Evolutionary conservation across 495 filamentous ascomycete genomes (phyloP).

Genomic region (Aspergillus incahuasiensis): DNA sequence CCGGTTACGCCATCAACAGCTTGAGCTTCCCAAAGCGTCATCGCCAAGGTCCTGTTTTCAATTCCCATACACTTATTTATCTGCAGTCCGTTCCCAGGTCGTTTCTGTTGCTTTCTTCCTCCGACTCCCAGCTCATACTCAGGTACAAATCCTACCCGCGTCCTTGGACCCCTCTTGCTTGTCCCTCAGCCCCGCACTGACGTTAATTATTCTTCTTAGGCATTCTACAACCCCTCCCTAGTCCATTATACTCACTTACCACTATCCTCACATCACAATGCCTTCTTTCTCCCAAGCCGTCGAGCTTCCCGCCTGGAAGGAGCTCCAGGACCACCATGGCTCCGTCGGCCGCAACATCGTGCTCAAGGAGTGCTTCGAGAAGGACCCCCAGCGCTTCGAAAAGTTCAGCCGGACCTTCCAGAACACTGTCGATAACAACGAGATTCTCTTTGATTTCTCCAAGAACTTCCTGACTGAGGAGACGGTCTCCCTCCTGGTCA

Average conservation of each 20-base stretch:
- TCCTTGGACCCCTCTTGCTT: not conserved
- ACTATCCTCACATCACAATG: constrained; percentile 34
- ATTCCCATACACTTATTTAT: not conserved
- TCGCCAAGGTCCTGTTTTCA: constrained; percentile 8
- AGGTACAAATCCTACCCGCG: constrained; percentile 4
- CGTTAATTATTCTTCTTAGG: constrained; percentile 15
- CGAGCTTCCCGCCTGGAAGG: constrained; percentile 77
- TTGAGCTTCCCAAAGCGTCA: constrained; percentile 17
- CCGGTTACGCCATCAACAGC: constrained; percentile 34
- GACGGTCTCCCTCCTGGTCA: constrained; percentile 76
- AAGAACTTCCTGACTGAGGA: constrained; percentile 97
- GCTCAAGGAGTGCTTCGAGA: constrained; percentile 85
- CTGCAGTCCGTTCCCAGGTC: not conserved
- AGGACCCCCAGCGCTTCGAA: constrained; percentile 82
- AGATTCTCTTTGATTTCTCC: constrained; percentile 96
- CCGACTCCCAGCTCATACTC: constrained; percentile 3
- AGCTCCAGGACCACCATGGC: constrained; percentile 83
- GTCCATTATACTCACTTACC: not conserved
- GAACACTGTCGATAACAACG: constrained; percentile 69
- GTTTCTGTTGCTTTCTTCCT: not conserved
- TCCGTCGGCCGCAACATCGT: constrained; percentile 80
- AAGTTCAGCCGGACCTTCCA: constrained; percentile 83
- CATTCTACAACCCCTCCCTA: not conserved
- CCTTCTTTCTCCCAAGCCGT: constrained; percentile 68
- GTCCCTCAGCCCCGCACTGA: constrained; percentile 33